These are phyloP conservation scores for Aspergillus novofumigatus DNA, from an alignment of 2,329 filamentous ascomycete genomes.

Conservation along the genomic window DNA sequence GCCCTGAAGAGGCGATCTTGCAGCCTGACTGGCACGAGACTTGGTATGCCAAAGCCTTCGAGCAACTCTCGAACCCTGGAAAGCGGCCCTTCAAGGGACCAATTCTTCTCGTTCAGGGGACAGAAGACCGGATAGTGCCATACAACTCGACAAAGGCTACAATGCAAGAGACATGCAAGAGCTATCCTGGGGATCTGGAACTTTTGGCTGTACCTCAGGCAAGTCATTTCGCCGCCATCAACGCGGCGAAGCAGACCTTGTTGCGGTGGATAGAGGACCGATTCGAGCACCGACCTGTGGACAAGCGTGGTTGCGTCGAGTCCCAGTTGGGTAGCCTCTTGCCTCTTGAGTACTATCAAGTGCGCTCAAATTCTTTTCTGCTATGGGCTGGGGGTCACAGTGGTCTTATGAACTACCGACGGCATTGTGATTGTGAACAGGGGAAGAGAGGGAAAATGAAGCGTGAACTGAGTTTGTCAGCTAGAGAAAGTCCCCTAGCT, in stretches of 20 bases:
- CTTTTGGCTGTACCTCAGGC: constrained; percentile 6
- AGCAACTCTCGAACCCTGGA: constrained; percentile 12
- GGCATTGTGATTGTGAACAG: constrained; percentile 1
- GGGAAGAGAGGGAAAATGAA: neutral
- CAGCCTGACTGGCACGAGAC: constrained; percentile 9
- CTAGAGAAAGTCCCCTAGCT: neutral
- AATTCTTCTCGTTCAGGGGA: constrained; percentile 13
- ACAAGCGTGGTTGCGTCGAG: constrained; percentile 6
- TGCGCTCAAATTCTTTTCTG: constrained; percentile 9
- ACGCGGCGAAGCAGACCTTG: constrained; percentile 12
- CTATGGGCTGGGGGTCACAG: constrained; percentile 10
- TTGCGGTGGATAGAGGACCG: constrained; percentile 16
- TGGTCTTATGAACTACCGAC: constrained; percentile 10
- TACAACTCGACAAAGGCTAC: constrained; percentile 8
- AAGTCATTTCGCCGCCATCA: constrained; percentile 13
- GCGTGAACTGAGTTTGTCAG: neutral
- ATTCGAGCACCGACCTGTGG: constrained; percentile 7
- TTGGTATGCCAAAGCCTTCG: constrained; percentile 8
- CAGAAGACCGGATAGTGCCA: constrained; percentile 4
- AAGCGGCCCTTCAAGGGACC: constrained; percentile 9
- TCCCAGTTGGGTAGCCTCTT: constrained; percentile 11
- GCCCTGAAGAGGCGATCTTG: constrained; percentile 2
- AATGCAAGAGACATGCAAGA: constrained; percentile 6
- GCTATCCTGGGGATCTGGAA: constrained; percentile 8
- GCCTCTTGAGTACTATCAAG: constrained; percentile 9